Base-by-base conservation (phyloP, 495 filamentous ascomycete genomes). In the Gamarada debralockiae region DNA sequence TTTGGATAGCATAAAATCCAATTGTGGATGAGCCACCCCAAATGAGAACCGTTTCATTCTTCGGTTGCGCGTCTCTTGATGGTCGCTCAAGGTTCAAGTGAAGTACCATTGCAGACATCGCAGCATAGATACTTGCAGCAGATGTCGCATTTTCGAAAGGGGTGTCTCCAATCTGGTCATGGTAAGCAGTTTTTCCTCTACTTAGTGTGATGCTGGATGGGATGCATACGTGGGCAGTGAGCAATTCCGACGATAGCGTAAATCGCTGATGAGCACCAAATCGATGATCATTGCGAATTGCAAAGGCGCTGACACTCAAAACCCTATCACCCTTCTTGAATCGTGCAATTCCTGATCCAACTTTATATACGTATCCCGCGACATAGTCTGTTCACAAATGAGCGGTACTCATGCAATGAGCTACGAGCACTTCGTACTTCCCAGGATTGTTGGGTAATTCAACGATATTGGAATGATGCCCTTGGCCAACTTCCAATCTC, bases 401-500 rank as follows among this genome's bases (percentile, higher is more conserved):
- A n/a, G n/a, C n/a, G n/a, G n/a, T n/a, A n/a, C n/a, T n/a, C n/a
- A n/a, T n/a, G n/a, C n/a, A n/a, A n/a, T n/a, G n/a, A n/a, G n/a
- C n/a, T n/a, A n/a, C n/a, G n/a, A n/a, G n/a, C n/a, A n/a, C n/a
- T n/a, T 27, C 55, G 40, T 43, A 59, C 56, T 47, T 14, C 56
- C 56, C n/a, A 59, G 23, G 25, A 59, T 55, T 2, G 56, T 45
- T 21, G 56, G 56, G 36, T 55, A 55, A 14, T 38, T 50, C 6
- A 59, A 23, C 14, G 34, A 23, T 13, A 59, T 55, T 12, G 56
- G 56, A 44, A 59, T 55, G 3, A 59, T 39, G 5, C 56, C 56
- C 34, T 48, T 43, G 34, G 42, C 39, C 13, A 59, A 27, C 18
- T 59, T 59, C 56, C 44, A 59, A 23, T 59, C 56, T n/a, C 51